Evolutionary conservation across 345 rosid genomes (phyloP), one percentile per base, ranked within the genome.

Genomic region (Populus davidiana): DNA sequence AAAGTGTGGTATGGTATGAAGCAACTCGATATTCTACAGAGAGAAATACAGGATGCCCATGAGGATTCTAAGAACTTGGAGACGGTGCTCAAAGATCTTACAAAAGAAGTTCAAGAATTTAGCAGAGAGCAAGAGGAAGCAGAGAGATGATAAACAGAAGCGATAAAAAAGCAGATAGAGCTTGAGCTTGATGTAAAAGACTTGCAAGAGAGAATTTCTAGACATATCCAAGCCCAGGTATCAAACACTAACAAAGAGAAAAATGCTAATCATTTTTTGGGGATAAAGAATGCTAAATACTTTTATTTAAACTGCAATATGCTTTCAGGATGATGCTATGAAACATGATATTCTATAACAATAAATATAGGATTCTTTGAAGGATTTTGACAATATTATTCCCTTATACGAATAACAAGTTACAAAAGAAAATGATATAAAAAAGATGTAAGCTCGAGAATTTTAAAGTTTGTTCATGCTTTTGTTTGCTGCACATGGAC

Each of bases 151-250:
- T 89, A 81, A 81, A 89, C 87, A 38, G 87, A 93, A 83, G 95
- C 93, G 69, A 84, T 93, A 75, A 89, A 91, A 85, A 90, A 83
- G 85, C 91, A 88, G 81, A 93, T 97, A 70, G 90, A 90, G 59
- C 90, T 91, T 82, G 98, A 93, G 82, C 97, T 90, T 87, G 98
- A 95, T 86, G 88, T 89, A 77, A 91, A 84, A 76, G 99, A 95
- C 82, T 74, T 92, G 84, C 79, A 89, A 77, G 98, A 93, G 81
- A 92, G 87, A 81, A 88, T 91, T 75, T 71, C 85, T 31, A 92
- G 92, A 78, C 91, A 88, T 81, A 76, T 69, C 75, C 93, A 91
- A 83, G 89, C 93, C 76, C 92, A 91, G 84, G 99, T 95, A 89
- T 72, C 74, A 35, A 36, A 36, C 66, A 68, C 70, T 75, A 33